Percentiles rank a stretch among this genome's conserved stretches.
phyloP scores from a whole-genome alignment of 495 filamentous ascomycete species.

The Penicillium arizonense region DNA sequence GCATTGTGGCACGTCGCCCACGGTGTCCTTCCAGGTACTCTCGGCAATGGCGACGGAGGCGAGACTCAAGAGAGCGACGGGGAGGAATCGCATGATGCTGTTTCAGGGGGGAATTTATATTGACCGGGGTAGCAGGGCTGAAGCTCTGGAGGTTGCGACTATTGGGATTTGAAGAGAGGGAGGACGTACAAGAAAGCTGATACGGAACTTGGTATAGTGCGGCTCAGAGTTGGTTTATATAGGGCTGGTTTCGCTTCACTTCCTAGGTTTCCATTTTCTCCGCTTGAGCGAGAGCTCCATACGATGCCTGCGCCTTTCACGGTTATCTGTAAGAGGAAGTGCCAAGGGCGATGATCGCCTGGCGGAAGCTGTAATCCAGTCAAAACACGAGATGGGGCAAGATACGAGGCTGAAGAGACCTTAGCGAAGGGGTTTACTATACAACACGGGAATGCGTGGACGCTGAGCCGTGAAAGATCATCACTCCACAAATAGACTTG shows the following conservation, averaged over 20 bases:
- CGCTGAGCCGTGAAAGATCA: too few relatives aligned
- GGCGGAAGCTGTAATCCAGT: neutral
- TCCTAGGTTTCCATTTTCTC: too few relatives aligned
- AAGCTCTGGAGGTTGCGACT: neutral
- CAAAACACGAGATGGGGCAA: neutral
- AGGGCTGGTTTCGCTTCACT: too few relatives aligned
- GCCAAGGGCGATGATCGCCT: neutral
- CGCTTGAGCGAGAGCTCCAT: neutral
- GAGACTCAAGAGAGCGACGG: neutral
- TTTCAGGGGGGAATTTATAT: neutral
- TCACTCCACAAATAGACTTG: too few relatives aligned
- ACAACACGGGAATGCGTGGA: neutral
- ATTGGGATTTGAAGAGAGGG: too few relatives aligned
- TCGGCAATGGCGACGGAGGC: neutral
- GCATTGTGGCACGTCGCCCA: slow-evolving; percentile 3
- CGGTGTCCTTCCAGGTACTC: neutral
- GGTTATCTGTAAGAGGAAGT: neutral
- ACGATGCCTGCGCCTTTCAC: neutral
- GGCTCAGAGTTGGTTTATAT: too few relatives aligned
- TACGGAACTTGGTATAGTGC: too few relatives aligned
- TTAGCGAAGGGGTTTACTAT: neutral
- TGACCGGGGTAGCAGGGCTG: neutral
- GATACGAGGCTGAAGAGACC: neutral
- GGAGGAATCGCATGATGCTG: neutral
- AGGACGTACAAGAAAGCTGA: too few relatives aligned